Base-by-base conservation (phyloP, 805 yeast genomes). In the Saturnispora dispora region DNA sequence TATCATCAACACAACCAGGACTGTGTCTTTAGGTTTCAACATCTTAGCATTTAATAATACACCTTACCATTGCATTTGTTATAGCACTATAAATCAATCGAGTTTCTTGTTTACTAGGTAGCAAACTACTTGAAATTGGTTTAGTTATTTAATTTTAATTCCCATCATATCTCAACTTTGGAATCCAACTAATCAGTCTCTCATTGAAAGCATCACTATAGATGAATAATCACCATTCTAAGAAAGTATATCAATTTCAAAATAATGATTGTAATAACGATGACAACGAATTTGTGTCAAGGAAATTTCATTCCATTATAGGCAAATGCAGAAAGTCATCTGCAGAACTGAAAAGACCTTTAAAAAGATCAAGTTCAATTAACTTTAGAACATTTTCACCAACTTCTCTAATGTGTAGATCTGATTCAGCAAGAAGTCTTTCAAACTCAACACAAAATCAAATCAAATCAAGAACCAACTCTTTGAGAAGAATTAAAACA, bases 361-460 rank as follows among this genome's bases (percentile, higher is more conserved):
- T 64, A 13, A 64, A 64, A 47, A 53, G 68, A 30, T 60, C 68
- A 33, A 56, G 59, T 35, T 64, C 67, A 11, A 49, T 63, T 18
- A 55, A 61, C 3, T 63, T 56, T 36, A 57, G 59, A 44, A 52
- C 60, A 15, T 45, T 51, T 18, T 57, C 64, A 9, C 64, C 61
- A 7, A 30, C 61, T 6, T 30, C 23, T 22, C 35, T 45, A 18
- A 28, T 36, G 23, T 17, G 33, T 10, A 36, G 36, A 18, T 44
- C 33, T 9, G 18, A 43, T 7, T 47, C 50, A 15, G 5, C 39
- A 15, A 13, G 25, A 4, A 22, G 28, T 39, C 30, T 37, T 9
- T 25, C 50, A 20, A 30, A 8, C 28, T 11, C 37, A 40, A 39
- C 28, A 27, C 25, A 18, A 40, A 22, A 22, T 23, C 30, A 37